phyloP scores from a whole-genome alignment of 495 filamentous ascomycete species.

The Aeminium ludgeri region DNA sequence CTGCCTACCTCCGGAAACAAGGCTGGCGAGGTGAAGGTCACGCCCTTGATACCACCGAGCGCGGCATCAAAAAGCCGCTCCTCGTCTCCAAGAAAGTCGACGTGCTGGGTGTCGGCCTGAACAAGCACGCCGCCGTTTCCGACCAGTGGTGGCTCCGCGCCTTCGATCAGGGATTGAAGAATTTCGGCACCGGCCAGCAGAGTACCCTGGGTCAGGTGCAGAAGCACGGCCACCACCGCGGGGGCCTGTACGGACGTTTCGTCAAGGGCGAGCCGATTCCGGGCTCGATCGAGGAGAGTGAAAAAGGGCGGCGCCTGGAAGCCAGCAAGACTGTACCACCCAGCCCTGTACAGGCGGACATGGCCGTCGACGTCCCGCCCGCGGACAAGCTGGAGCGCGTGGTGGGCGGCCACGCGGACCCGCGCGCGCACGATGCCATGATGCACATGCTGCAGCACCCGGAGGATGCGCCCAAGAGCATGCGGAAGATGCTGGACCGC shows the following conservation, averaged over 20 bases:
- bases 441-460: neutral
- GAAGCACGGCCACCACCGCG: slow-evolving; percentile 20
- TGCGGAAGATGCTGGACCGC: neutral
- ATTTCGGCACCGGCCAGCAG: slow-evolving; percentile 23
- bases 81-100: slow-evolving; percentile 26
- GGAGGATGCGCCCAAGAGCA: neutral
- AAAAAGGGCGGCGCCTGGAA: neutral
- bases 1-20: slow-evolving; percentile 20
- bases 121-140: slow-evolving; percentile 19
- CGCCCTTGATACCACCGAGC: slow-evolving; percentile 22
- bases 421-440: neutral
- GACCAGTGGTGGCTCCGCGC: slow-evolving; percentile 31
- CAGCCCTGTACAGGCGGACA: no score
- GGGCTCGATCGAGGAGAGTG: slow-evolving; percentile 35
- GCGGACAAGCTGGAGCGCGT: neutral
- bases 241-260: slow-evolving; percentile 66
- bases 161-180: slow-evolving; percentile 24
- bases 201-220: slow-evolving; percentile 20
- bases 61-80: slow-evolving; percentile 25
- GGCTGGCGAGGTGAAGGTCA: slow-evolving; percentile 28
- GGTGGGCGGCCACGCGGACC: neutral
- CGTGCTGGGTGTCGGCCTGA: slow-evolving; percentile 24
- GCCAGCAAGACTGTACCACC: no score
- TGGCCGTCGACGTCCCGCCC: neutral
- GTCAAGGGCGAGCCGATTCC: slow-evolving; percentile 53